Percentiles rank a stretch among this genome's conserved stretches.
These are phyloP conservation scores for Nephelium lappaceum DNA, from an alignment of 345 rosid genomes.

Conservation along the genomic window DNA sequence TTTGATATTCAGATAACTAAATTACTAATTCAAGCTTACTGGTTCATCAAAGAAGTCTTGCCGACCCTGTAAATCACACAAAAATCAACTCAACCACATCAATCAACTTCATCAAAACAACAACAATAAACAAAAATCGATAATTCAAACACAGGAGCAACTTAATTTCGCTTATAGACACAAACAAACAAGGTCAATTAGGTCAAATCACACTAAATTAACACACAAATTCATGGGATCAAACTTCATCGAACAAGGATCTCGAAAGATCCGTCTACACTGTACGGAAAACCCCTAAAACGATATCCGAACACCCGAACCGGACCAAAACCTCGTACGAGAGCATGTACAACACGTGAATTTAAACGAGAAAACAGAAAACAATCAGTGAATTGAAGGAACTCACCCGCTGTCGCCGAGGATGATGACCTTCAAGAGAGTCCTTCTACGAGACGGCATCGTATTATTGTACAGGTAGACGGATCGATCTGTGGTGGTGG, in stretches of 20 bases:
- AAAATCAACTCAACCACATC: conserved; percentile 1
- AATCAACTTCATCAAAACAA: background rate
- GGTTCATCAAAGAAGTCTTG: conserved; percentile 97
- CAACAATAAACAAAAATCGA: background rate
- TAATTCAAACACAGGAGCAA: background rate
- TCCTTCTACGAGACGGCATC: conserved; percentile 93
- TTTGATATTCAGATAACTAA: background rate
- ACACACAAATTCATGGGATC: conserved; percentile 9
- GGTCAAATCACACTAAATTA: background rate
- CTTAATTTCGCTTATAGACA: background rate
- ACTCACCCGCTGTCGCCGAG: conserved; percentile 97
- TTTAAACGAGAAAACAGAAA: too few species aligned
- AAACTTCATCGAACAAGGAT: background rate
- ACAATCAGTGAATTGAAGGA: background rate
- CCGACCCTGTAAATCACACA: conserved; percentile 75
- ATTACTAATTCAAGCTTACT: conserved; percentile 58
- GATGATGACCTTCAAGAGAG: conserved; percentile 94
- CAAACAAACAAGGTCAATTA: background rate
- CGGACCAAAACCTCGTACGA: background rate
- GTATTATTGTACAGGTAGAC: conserved; percentile 11
- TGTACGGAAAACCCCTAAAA: conserved; percentile 18
- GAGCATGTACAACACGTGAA: background rate
- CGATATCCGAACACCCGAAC: background rate
- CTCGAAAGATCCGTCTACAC: conserved; percentile 16
- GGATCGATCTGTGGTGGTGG: conserved; percentile 19